Evolutionary conservation across 495 filamentous ascomycete genomes (phyloP), one percentile per base, ranked within the genome.

Genomic region (Filosporella fistucella): DNA sequence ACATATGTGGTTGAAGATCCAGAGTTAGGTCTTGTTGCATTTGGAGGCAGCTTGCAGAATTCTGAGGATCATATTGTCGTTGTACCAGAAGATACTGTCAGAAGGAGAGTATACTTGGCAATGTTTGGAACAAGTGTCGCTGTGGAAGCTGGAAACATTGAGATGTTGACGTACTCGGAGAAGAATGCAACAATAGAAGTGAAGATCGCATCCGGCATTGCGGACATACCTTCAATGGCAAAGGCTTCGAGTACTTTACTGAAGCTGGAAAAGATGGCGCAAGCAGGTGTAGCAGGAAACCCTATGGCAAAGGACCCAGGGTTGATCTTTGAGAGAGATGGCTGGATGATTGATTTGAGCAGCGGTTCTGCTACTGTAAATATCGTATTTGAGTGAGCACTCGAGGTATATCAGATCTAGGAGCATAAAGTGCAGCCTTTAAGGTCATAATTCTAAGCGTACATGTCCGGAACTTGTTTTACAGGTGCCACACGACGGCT

Each of bases 1-100:
- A 65, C 64, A 4, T 76, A 74, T 47, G 46, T 75, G 0, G 67
- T 70, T 16, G 45, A 65, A 0, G 63, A 75, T 55, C 49, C 55
- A 6, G 54, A 58, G 25, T 54, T 68, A 34, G 72, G 71, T 0
- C 47, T 63, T 20, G 58, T 72, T 16, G 63, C 60, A 1, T 76
- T 69, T 55, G 72, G 74, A 5, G 74, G 68, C 1, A 60, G 68
- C 47, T 17, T 65, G 17, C 44, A 28, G 4, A 30, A 36, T 29
- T 6, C 8, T 4, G 24, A 14, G 10, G 23, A 44, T 44, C 12
- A 25, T 5, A 44, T n/a, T 12, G n/a, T 44, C 12, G 41, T 44
- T 7, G 4, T 16, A 5, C 41, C 41, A 7, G 5, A 17, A 13
- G 41, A 44, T 30, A 9, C 41, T 14, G 25, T 44, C 4, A 7